phyloP scores from a whole-genome alignment of 176 grass and related monocot genomes.

The Carex cristatella region DNA sequence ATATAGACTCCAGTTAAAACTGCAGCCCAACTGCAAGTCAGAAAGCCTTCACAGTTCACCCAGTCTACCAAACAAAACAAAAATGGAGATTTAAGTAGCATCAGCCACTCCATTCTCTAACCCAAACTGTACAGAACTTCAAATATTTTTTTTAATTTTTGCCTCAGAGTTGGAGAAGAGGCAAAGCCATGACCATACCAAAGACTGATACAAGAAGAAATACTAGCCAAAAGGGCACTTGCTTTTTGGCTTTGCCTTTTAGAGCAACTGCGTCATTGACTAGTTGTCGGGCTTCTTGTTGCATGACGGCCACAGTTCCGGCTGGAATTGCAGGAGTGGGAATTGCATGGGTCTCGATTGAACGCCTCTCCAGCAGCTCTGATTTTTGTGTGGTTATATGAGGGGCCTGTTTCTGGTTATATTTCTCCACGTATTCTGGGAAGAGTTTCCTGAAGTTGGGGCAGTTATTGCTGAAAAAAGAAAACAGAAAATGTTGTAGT shows the following conservation, averaged over 20 bases:
- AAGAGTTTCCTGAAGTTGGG: slow-evolving; percentile 88
- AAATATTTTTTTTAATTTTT: neutral
- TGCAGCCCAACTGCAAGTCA: slow-evolving; percentile 9
- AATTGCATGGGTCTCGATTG: slow-evolving; percentile 3
- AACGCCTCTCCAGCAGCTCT: slow-evolving; percentile 31
- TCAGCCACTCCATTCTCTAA: slow-evolving; percentile 19
- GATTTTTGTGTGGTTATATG: slow-evolving; percentile 23
- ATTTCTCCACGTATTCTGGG: slow-evolving; percentile 86
- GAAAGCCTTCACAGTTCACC: slow-evolving; percentile 1
- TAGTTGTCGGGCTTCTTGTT: neutral
- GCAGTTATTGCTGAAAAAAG: slow-evolving; percentile 78
- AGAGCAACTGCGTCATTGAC: slow-evolving; percentile 1
- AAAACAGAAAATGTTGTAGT: neutral
- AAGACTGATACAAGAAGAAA: slow-evolving; percentile 78
- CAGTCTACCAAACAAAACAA: slow-evolving; percentile 4
- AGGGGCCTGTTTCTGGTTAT: slow-evolving; percentile 53
- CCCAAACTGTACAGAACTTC: slow-evolving; percentile 82
- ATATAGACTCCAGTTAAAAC: slow-evolving; percentile 13
- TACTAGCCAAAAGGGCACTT: slow-evolving; percentile 80
- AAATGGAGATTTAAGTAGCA: neutral
- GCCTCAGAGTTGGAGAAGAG: slow-evolving; percentile 87
- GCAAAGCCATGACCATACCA: slow-evolving; percentile 84
- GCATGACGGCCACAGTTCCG: slow-evolving; percentile 17
- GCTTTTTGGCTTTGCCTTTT: slow-evolving; percentile 53
- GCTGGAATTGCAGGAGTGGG: slow-evolving; percentile 30